These are phyloP conservation scores for Protomyces pachydermus DNA, from an alignment of 1,139 yeast species.

Conservation along the genomic window DNA sequence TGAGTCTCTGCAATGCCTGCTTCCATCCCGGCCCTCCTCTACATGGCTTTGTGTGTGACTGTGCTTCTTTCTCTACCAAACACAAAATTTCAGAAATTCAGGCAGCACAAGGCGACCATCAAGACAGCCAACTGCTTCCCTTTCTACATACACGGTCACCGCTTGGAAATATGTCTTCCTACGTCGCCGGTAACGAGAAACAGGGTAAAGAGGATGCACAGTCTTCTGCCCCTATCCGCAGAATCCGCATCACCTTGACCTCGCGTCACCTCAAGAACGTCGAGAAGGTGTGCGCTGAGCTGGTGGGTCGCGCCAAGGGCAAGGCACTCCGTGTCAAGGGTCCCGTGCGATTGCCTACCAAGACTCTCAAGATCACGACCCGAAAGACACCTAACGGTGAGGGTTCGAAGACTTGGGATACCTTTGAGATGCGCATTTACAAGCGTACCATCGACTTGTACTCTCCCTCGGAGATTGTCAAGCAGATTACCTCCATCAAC, in stretches of 20 bases:
- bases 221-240: slow-evolving; percentile 65
- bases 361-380: slow-evolving; percentile 96
- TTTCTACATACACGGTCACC: background rate
- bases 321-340: slow-evolving; percentile 58
- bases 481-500: slow-evolving; percentile 92
- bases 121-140: too few species aligned
- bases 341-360: slow-evolving; percentile 99
- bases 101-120: background rate
- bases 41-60: background rate
- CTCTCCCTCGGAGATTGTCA: slow-evolving; percentile 92
- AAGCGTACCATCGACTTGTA: slow-evolving; percentile 98
- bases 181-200: slow-evolving; percentile 26
- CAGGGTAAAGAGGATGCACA: slow-evolving; percentile 41
- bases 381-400: slow-evolving; percentile 99
- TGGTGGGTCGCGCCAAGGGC: slow-evolving; percentile 63
- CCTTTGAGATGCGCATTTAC: slow-evolving; percentile 99
- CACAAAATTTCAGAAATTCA: background rate
- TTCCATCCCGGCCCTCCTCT: background rate
- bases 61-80: background rate
- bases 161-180: background rate
- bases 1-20: too few species aligned
- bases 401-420: slow-evolving; percentile 99
- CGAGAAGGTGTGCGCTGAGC: slow-evolving; percentile 52
- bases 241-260: slow-evolving; percentile 98
- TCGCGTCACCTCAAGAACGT: slow-evolving; percentile 98